Evolutionary conservation across 2,329 filamentous ascomycete genomes (phyloP), one percentile per base, ranked within the genome.

Genomic region (Neopestalotiopsis clavispora): DNA sequence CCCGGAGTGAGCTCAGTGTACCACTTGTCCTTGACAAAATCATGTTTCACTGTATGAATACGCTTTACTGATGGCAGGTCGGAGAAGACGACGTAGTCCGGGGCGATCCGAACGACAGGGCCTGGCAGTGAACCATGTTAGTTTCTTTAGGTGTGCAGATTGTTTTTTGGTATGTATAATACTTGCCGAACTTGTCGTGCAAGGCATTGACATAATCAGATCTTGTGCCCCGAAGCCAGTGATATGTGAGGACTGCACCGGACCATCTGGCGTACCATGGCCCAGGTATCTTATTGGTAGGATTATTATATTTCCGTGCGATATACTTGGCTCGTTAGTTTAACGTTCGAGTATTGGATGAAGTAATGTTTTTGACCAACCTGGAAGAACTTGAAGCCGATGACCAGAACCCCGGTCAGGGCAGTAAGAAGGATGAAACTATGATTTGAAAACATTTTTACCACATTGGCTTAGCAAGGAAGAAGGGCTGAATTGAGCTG

Each of bases 1-100:
- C 67, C 68, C 1, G 71, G 66, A 9, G 72, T 6, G 13, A 74
- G 40, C 5, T 52, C n/a, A 1, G 62, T 49, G 65, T 78, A 79
- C 68, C 71, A 78, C 3, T 66, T 13, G 1, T 74, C 67, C 68
- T 80, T 80, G 30, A 68, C 64, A 59, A 74, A 79, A 28, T 75
- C 77, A 42, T 69, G 69, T 65, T 79, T 78, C 52, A 78, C 69
- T 0, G 69, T 67, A 65, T 79, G 75, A 7, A 79, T 77, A 20
- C 69, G 62, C 63, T 75, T 73, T 12, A 69, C 73, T 2, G 74
- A 68, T 7, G 65, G 61, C 6, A 71, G 38, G 59, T 78, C 75
- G 30, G 68, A 69, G 23, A 78, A 67, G 63, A 74, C 74, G 67
- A 78, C 76, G 30, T 73, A 70, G 0, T 58, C 38, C 6, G 77